These are phyloP conservation scores for Pseudomicrostroma phylloplanum DNA, from an alignment of 1,284 basidiomycete species.

Conservation along the genomic window DNA sequence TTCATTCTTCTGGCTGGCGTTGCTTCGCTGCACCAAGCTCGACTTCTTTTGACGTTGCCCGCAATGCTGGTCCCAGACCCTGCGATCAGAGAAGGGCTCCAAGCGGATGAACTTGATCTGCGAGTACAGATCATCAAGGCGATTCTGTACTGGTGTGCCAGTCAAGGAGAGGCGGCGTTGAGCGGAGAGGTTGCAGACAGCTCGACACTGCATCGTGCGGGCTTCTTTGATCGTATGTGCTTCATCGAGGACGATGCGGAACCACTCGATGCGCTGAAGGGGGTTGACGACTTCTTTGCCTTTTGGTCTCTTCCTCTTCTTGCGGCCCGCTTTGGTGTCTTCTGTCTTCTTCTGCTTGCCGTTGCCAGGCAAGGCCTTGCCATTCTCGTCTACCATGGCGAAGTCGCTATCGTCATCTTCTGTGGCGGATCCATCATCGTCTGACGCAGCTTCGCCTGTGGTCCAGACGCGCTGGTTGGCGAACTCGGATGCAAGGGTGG, in stretches of 20 bases:
- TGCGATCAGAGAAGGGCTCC: conserved; percentile 86
- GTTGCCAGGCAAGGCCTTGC: conserved; percentile 40
- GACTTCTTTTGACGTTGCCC: conserved; percentile 72
- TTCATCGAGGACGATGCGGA: conserved; percentile 93
- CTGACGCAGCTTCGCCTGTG: conserved; percentile 15
- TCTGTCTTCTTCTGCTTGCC: conserved; percentile 13
- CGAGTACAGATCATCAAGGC: conserved; percentile 93
- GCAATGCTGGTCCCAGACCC: conserved; percentile 85
- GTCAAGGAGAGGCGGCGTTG: conserved; percentile 88
- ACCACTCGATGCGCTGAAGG: conserved; percentile 95
- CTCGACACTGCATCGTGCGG: conserved; percentile 83
- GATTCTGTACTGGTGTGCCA: conserved; percentile 97
- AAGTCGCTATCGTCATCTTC: conserved; percentile 54
- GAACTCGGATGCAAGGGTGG: conserved; percentile 88
- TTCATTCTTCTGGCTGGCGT: conserved; percentile 14
- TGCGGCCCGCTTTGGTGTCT: conserved; percentile 42
- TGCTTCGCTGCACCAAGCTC: background rate
- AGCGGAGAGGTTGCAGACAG: conserved; percentile 87
- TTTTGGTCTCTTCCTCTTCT: conserved; percentile 46
- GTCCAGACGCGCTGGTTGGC: conserved; percentile 64
- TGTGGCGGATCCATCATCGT: conserved; percentile 13
- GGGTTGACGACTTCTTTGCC: conserved; percentile 54
- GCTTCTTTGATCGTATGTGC: conserved; percentile 98
- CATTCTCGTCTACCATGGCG: conserved; percentile 64
- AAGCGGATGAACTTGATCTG: conserved; percentile 91